Evolutionary conservation across 1,284 basidiomycete species (phyloP), one percentile per base, ranked within the genome.

Genomic region (Xerocomus nothofagi): DNA sequence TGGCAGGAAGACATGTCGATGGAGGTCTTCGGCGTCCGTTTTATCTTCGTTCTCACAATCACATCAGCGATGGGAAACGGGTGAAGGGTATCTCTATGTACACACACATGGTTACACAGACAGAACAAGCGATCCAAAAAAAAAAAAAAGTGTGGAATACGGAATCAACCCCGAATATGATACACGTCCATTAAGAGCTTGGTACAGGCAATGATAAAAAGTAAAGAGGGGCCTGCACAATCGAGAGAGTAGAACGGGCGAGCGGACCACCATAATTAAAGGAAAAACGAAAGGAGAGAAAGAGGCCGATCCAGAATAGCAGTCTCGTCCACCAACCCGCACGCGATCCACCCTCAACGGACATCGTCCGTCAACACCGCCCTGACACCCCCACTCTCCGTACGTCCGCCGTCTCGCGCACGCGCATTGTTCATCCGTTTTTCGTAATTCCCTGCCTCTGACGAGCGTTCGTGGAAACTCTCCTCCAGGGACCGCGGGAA

Each of bases 331-430:
- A 45, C 57, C 44, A 38, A 57, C 43, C 30, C 34, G 18, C 21
- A 30, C 23, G 30, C 33, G 32, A 46, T 46, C 36, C 40, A 31
- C 20, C 50, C 32, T 55, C 53, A 65, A 15, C 51, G 51, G 26
- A 50, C 49, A 29, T 64, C 57, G 8, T 77, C 78, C 32, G 77
- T 75, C 62, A 84, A 67, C 39, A 88, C 75, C 15, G 84, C 86
- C 58, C 80, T 82, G 21, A 90, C 86, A 20, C 87, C 87, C 3
- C 87, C 88, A 61, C 87, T 90, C 71, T 88, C 85, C 53, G 88
- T 90, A 58, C 88, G 72, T 33, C 87, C 87, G 5, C 88, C 88
- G 67, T 90, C 86, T 50, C 86, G 73, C 34, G 82, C 88, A 34
- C 84, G 78, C 34, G 81, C 77, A 14, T 77, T 83, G 60, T 87